Evolutionary conservation across 148 eudicot species (phyloP).

Genomic region (Mesembryanthemum crystallinum): DNA sequence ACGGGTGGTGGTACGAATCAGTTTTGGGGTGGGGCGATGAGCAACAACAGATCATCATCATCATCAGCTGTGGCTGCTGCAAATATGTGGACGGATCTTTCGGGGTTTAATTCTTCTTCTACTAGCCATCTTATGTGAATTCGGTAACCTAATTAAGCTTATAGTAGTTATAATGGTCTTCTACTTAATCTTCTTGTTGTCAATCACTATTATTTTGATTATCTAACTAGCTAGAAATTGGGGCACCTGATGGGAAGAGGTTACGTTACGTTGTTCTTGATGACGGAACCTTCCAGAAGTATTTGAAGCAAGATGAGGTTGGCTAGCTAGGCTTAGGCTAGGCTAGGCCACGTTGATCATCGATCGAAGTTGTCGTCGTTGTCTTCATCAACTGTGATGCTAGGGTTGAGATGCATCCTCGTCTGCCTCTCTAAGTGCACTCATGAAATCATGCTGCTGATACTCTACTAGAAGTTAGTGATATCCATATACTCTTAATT

Average conservation of each 20-base stretch:
- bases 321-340: neutral
- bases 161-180: too few species aligned
- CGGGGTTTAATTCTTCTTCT: conserved; percentile 50
- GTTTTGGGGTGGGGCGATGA: conserved; percentile 37
- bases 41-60: too few species aligned
- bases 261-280: neutral
- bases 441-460: conserved; percentile 26
- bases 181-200: too few species aligned
- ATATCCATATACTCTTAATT: conserved; percentile 30
- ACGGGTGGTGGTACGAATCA: conserved; percentile 26
- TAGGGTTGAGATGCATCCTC: conserved; percentile 31
- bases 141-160: too few species aligned
- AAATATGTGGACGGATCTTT: conserved; percentile 48
- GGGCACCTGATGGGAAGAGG: neutral
- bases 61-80: neutral
- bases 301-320: neutral
- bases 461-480: conserved; percentile 34
- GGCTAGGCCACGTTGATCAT: neutral
- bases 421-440: conserved; percentile 21
- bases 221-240: conserved; percentile 10
- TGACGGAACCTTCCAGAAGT: neutral
- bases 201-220: neutral
- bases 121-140: conserved; percentile 38
- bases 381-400: neutral
- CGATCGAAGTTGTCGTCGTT: neutral